Evolutionary conservation across 768 basidiomycete genomes (phyloP), one percentile per base, ranked within the genome.

Genomic region (Russula olivacea): DNA sequence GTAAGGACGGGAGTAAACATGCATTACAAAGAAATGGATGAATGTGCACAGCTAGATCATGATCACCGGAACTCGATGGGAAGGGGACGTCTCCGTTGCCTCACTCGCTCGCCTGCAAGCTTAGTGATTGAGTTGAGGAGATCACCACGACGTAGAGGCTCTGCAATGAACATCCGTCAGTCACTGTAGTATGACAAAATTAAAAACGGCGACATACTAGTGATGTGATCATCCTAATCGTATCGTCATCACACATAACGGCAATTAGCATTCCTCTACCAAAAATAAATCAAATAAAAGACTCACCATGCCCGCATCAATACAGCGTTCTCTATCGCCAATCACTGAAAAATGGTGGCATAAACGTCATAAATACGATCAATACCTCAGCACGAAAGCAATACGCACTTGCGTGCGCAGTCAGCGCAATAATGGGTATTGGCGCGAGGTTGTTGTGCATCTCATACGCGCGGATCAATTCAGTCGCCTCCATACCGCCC

Each of bases 401-500:
- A 34, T 48, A 87, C 91, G 70, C 68, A 92, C 91, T 98, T 55
- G 96, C 96, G 75, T 99, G 96, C 3, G 96, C 96, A 1, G 97
- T 98, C 45, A 99, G 78, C 1, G 97, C 97, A 69, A 98, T 93
- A 68, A 99, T 98, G 0, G 97, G 96, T 7, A 86, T 92, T 2
- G 86, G 81, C 17, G 83, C 71, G 34, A 93, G 77, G 9, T 84
- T 80, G 66, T 84, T 84, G 65, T 86, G 81, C 72, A 81, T 76
- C 76, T 98, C 96, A 71, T 86, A 92, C 41, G 84, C 81, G 56
- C 96, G 85, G 65, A 98, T 97, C 61, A 92, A 79, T 67, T 93
- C 88, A 0, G 97, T 99, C 1, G 96, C 93, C 74, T 99, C 95
- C 87, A 96, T 93, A 66, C 96, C 95, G 55, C 95, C 94, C 93